Conservation (phyloP, 176 grass and related monocot species). For the Tillandsia leiboldiana region DNA sequence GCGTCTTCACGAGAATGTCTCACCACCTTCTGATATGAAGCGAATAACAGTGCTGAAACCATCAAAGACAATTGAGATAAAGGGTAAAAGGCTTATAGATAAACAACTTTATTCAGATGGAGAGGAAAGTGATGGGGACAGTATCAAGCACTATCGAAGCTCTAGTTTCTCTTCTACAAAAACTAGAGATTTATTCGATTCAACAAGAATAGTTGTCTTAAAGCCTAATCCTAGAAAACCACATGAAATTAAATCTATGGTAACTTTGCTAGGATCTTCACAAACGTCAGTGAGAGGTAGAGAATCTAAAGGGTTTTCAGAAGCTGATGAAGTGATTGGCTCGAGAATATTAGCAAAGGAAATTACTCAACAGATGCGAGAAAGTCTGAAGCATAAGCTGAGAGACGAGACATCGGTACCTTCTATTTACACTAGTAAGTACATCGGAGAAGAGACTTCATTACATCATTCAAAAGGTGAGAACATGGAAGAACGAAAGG, state of each 20-base stretch:
- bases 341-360: constrained; percentile 47
- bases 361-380: constrained; percentile 51
- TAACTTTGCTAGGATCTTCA: constrained; percentile 13
- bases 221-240: constrained; percentile 49
- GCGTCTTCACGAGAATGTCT: constrained; percentile 29
- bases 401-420: constrained; percentile 27
- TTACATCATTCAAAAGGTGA: constrained; percentile 55
- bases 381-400: constrained; percentile 35
- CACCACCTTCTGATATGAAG: constrained; percentile 51
- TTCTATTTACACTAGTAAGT: constrained; percentile 34
- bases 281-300: constrained; percentile 23
- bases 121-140: constrained; percentile 28
- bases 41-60: constrained; percentile 91
- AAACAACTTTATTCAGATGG: constrained; percentile 44
- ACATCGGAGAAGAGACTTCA: constrained; percentile 40
- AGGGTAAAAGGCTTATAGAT: constrained; percentile 15
- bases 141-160: constrained; percentile 27
- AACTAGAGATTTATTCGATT: constrained; percentile 37
- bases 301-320: constrained; percentile 33
- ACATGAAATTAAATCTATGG: constrained; percentile 25
- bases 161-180: constrained; percentile 30
- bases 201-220: constrained; percentile 89
- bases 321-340: constrained; percentile 31
- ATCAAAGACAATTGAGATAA: constrained; percentile 45
- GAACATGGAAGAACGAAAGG: constrained; percentile 42